Conservation (phyloP, 176 grass and related monocot species). For the Secale cereale region DNA sequence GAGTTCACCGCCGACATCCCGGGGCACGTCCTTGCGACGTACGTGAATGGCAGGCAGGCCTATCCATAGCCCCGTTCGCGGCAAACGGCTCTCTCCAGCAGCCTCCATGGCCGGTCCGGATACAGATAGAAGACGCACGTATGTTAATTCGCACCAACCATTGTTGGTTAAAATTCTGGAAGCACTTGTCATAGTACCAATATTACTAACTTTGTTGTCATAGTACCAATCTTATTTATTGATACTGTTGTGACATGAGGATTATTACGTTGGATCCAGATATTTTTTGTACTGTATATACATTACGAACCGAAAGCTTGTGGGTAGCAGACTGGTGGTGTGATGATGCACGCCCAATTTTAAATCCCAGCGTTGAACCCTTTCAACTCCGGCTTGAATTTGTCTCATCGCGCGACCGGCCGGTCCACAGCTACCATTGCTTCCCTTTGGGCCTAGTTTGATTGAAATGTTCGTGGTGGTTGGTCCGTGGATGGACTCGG, state of each 20-base stretch:
- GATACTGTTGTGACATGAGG: not conserved
- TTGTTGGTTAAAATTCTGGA: not conserved
- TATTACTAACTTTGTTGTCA: not conserved
- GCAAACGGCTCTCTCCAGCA: not conserved
- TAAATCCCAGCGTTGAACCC: too few species aligned
- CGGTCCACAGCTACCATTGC: too few species aligned
- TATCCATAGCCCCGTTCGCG: conserved; percentile 37
- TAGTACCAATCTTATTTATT: not conserved
- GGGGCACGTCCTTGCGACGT: conserved; percentile 54
- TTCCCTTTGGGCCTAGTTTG: too few species aligned
- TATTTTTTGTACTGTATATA: not conserved
- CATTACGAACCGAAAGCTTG: not conserved
- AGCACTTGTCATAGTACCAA: not conserved
- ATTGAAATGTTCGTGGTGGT: too few species aligned
- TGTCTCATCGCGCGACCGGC: too few species aligned
- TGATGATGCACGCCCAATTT: too few species aligned
- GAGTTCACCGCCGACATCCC: conserved; percentile 43
- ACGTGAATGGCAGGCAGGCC: conserved; percentile 61
- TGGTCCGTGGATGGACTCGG: too few species aligned
- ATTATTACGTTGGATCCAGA: not conserved
- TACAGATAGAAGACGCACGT: not conserved
- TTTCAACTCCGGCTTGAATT: too few species aligned
- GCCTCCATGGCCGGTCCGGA: not conserved
- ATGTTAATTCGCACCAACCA: not conserved
- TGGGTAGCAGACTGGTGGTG: not conserved